Percentiles rank a stretch among this genome's conserved stretches.
These are phyloP conservation scores for Rhynchosporium secalis DNA, from an alignment of 2,329 filamentous ascomycete species.

Conservation along the genomic window DNA sequence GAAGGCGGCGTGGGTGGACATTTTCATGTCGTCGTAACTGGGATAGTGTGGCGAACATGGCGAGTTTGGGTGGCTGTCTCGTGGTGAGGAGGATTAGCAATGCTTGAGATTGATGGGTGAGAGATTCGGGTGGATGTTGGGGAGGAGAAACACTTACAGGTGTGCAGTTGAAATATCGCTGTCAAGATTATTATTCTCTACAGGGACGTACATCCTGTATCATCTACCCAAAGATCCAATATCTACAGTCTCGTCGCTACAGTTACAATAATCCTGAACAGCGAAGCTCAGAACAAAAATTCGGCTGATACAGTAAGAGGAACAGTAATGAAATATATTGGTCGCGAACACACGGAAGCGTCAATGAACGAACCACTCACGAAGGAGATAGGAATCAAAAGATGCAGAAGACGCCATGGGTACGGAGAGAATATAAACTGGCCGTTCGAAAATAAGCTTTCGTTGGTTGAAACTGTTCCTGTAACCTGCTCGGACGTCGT, in stretches of 20 bases:
- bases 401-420: neutral
- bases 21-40: conserved; percentile 2
- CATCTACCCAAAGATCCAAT: neutral
- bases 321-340: neutral
- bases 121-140: too few relatives aligned
- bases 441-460: neutral
- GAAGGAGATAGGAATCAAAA: neutral
- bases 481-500: conserved; percentile 9
- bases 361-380: conserved; percentile 2
- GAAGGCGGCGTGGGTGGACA: neutral
- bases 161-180: neutral
- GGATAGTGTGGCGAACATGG: neutral
- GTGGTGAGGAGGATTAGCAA: neutral
- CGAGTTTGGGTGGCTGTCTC: neutral
- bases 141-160: neutral
- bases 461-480: conserved; percentile 7
- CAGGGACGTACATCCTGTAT: conserved; percentile 8
- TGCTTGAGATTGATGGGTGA: neutral
- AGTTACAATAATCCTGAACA: too few relatives aligned
- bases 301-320: too few relatives aligned
- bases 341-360: neutral
- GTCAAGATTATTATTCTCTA: conserved; percentile 2
- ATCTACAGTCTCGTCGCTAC: too few relatives aligned
- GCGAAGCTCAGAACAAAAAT: too few relatives aligned
- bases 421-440: neutral